Conservation (phyloP, 768 basidiomycete species). For the Xanthoconium stramineum region DNA sequence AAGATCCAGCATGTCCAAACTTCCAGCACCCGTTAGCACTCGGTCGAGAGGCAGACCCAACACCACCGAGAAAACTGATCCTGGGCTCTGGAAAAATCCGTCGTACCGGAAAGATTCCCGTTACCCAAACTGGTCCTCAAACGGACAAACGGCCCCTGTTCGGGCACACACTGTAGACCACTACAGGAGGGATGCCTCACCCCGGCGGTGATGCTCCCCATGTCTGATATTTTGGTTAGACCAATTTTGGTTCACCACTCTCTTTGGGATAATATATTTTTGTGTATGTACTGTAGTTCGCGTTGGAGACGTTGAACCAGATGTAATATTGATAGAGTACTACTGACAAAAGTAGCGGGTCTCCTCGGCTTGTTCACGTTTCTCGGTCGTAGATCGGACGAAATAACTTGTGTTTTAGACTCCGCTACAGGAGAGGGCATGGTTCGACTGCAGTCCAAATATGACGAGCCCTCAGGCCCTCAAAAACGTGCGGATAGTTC, state of each 20-base stretch:
- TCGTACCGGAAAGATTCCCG: conserved; percentile 22
- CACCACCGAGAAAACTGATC: conserved; percentile 26
- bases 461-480: conserved; percentile 5
- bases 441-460: conserved; percentile 13
- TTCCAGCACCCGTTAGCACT: conserved; percentile 41
- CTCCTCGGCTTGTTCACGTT: not conserved
- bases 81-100: conserved; percentile 20
- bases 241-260: conserved; percentile 1
- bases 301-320: conserved; percentile 2
- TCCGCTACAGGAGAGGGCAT: conserved; percentile 2
- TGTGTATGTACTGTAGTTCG: conserved; percentile 18
- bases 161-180: conserved; percentile 34
- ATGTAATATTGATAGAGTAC: conserved; percentile 6
- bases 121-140: conserved; percentile 18
- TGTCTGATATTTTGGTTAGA: conserved; percentile 8
- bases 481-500: conserved; percentile 12
- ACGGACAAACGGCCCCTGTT: conserved; percentile 19
- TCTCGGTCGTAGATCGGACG: not conserved
- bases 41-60: conserved; percentile 35
- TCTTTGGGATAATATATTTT: conserved; percentile 6
- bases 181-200: conserved; percentile 40
- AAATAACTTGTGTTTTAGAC: conserved; percentile 4
- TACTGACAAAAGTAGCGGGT: not conserved
- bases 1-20: conserved; percentile 33
- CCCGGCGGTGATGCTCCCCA: conserved; percentile 40